These are phyloP conservation scores for Oryza longistaminata DNA, from an alignment of 176 grass and related monocot genomes.

Conservation along the genomic window DNA sequence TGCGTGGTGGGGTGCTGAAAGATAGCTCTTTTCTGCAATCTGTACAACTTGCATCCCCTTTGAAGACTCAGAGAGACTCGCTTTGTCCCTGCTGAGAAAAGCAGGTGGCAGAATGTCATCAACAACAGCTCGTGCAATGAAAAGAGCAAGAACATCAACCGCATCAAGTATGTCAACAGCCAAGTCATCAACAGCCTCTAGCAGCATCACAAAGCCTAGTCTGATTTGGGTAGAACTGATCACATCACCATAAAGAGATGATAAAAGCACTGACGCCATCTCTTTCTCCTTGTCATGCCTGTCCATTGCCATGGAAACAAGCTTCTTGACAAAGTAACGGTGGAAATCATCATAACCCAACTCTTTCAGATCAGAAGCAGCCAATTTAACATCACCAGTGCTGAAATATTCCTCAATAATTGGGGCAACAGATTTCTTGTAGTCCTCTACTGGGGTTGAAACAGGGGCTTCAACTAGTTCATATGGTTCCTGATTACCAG, in stretches of 20 bases:
- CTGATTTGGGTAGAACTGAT: constrained; percentile 79
- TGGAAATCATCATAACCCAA: constrained; percentile 72
- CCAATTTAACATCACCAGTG: constrained; percentile 78
- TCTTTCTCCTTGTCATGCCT: constrained; percentile 96
- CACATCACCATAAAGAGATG: constrained; percentile 68
- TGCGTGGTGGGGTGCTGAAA: constrained; percentile 93
- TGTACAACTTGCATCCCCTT: constrained; percentile 79
- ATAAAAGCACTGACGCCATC: constrained; percentile 87
- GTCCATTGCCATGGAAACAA: constrained; percentile 95
- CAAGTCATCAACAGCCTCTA: constrained; percentile 86
- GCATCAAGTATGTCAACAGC: constrained; percentile 82
- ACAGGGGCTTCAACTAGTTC: constrained; percentile 72
- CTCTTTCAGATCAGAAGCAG: constrained; percentile 82
- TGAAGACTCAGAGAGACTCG: constrained; percentile 66
- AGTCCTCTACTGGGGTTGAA: constrained; percentile 76
- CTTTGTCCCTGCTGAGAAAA: constrained; percentile 71
- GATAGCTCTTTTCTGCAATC: constrained; percentile 94
- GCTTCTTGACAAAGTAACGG: constrained; percentile 86
- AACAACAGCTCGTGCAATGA: constrained; percentile 87
- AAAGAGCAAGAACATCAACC: constrained; percentile 83
- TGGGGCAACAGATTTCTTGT: constrained; percentile 69
- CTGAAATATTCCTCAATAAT: constrained; percentile 91
- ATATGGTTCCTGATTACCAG: constrained; percentile 82
- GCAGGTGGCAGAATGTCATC: constrained; percentile 93
- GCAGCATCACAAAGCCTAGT: constrained; percentile 84